A percentile compares a stretch with the other conserved stretches of the same genome.
phyloP scores from a whole-genome alignment of 2,329 filamentous ascomycete species.

The Hypomyces perniciosus region DNA sequence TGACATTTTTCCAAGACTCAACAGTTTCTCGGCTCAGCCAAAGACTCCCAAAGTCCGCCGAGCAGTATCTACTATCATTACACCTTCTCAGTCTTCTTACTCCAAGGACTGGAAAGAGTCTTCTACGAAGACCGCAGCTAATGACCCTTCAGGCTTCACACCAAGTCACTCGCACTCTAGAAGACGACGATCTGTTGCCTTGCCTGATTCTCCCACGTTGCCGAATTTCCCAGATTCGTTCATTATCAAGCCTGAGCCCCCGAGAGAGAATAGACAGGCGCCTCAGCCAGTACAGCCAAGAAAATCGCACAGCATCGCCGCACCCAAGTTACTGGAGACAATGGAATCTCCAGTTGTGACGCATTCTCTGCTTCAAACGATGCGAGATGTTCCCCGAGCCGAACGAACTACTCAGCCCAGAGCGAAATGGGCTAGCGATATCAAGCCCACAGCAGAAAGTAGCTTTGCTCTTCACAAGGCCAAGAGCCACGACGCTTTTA shows the following conservation, averaged over 20 bases:
- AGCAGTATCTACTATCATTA: slow-evolving; percentile 16
- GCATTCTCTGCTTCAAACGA: too few species aligned
- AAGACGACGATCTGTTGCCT: not conserved
- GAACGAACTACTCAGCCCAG: not conserved
- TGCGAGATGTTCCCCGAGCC: too few species aligned
- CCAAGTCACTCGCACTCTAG: not conserved
- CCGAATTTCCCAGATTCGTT: too few species aligned
- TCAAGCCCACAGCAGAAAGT: not conserved
- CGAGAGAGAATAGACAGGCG: too few species aligned
- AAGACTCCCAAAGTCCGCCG: slow-evolving; percentile 10
- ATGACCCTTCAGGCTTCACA: not conserved
- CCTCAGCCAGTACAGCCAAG: too few species aligned
- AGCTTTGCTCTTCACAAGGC: slow-evolving; percentile 19
- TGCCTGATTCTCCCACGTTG: not conserved
- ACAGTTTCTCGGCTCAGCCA: not conserved
- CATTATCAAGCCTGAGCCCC: not conserved
- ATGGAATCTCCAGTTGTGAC: slow-evolving; percentile 1
- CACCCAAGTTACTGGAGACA: too few species aligned
- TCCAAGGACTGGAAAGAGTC: not conserved
- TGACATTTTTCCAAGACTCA: too few species aligned
- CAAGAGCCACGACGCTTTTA: slow-evolving; percentile 18
- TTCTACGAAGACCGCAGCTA: not conserved
- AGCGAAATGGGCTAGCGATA: not conserved
- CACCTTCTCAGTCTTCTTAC: slow-evolving; percentile 15
- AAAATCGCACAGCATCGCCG: too few species aligned